Evolutionary conservation across 495 filamentous ascomycete species (phyloP).

Genomic region (Glarea lozoyensis): DNA sequence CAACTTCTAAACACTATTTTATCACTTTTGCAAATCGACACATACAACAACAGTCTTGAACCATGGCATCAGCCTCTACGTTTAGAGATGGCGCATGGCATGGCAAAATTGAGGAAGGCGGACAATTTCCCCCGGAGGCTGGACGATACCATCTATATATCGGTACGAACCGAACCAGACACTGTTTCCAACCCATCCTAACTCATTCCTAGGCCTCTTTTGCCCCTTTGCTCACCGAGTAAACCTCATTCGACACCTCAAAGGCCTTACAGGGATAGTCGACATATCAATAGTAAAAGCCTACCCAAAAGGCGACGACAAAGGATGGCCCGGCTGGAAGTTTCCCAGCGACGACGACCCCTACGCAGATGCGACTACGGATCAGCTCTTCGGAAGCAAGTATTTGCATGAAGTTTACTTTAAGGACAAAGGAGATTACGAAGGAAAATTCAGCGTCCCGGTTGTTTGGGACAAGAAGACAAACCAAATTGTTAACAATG

Average conservation of each 20-base stretch:
- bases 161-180: no score
- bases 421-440: no score
- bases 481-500: no score
- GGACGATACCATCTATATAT: conserved; percentile 75
- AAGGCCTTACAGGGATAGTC: conserved; percentile 46
- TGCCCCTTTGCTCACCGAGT: conserved; percentile 54
- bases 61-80: conserved; percentile 8
- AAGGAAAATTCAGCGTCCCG: no score
- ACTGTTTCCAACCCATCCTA: no score
- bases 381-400: conserved; percentile 43
- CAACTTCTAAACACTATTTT: no score
- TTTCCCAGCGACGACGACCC: conserved; percentile 45
- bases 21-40: no score
- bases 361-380: conserved; percentile 34
- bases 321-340: conserved; percentile 37
- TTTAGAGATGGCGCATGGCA: conserved; percentile 18
- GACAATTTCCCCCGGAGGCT: conserved; percentile 61
- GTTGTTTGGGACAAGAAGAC: no score
- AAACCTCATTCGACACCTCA: conserved; percentile 44
- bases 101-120: conserved; percentile 39
- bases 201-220: no score
- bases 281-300: conserved; percentile 43
- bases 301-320: conserved; percentile 25
- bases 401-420: conserved; percentile 66
- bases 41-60: no score